Evolutionary conservation across 441 rosid genomes (phyloP).

Genomic region (Jatropha multifida): DNA sequence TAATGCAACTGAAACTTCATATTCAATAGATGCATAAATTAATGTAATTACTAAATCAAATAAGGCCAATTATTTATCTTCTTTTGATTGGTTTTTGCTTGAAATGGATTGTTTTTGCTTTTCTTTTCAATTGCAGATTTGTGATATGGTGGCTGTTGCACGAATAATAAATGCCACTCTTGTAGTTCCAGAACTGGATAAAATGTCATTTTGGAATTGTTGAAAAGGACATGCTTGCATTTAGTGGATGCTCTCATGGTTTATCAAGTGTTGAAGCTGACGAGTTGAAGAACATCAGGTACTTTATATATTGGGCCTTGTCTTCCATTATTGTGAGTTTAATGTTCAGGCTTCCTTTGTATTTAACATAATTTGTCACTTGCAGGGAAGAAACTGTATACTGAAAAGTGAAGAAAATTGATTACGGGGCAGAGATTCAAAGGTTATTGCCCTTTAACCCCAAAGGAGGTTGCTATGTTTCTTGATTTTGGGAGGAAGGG

Average conservation of each 20-base stretch:
- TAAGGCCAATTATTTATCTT: neutral
- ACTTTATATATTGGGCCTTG: conserved; percentile 9
- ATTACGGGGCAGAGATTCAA: conserved; percentile 75
- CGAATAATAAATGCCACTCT: conserved; percentile 94
- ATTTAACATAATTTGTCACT: conserved; percentile 14
- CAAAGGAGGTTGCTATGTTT: conserved; percentile 87
- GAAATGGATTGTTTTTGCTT: neutral
- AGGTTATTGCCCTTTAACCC: conserved; percentile 90
- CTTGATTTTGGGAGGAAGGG: conserved; percentile 22
- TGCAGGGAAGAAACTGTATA: conserved; percentile 70
- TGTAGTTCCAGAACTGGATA: conserved; percentile 28
- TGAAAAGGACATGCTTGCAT: conserved; percentile 97
- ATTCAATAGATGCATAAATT: neutral
- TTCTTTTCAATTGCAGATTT: conserved; percentile 49
- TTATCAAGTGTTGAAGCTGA: conserved; percentile 80
- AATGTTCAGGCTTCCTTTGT: neutral
- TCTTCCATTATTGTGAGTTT: conserved; percentile 6
- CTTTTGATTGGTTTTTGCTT: conserved; percentile 9
- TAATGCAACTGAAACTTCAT: conserved; percentile 33
- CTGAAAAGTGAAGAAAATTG: conserved; percentile 91
- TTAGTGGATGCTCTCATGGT: conserved; percentile 90
- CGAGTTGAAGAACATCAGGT: conserved; percentile 87
- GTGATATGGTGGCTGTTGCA: conserved; percentile 98
- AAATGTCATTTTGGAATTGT: conserved; percentile 78
- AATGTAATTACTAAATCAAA: no score